Base-by-base conservation (phyloP, 306 rosid genomes). In the Pyrus betulifolia region DNA sequence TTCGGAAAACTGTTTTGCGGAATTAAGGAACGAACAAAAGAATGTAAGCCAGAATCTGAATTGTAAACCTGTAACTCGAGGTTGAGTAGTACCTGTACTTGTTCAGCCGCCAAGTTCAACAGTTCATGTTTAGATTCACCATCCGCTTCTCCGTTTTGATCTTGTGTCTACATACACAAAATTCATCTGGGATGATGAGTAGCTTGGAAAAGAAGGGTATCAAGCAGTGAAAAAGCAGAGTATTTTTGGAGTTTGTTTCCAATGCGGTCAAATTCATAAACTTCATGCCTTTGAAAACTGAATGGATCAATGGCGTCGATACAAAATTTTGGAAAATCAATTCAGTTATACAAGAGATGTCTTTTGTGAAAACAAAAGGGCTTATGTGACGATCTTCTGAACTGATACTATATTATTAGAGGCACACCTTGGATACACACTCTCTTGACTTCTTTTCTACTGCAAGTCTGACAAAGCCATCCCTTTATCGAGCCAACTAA, bases 401-500 rank as follows among this genome's bases (percentile, higher is more conserved):
- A 15, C 28, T 15, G 30, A 60, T 22, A 40, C 1, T 58, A 69
- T 12, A 23, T 30, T 14, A 25, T 2, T 27, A 40, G 25, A 65
- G 40, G 28, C 60, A 38, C 67, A 31, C 38, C 76, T 55, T 57
- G 25, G 42, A 62, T 38, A 11, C 22, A 64, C 30, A 27, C 4
- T 35, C 55, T 67, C 62, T 45, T 69, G 61, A 52, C 70, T 5
- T 80, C 64, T 35, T 65, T 38, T 74, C 63, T 70, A 46, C 73
- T 60, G 55, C 66, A 45, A 31, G 77, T 74, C 49, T 57, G 27
- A 42, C 65, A 75, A 71, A 60, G 23, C 61, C 78, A 49, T 46
- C 79, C 52, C 74, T 74, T 83, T 69, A 49, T 82, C 78, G 11
- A 86, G 80, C 87, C 83, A 79, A 85, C 95, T 88, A 79, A 49